Percentiles rank a stretch among this genome's conserved stretches.
Conservation (phyloP, 768 basidiomycete species). For the Naganishia friedmannii region DNA sequence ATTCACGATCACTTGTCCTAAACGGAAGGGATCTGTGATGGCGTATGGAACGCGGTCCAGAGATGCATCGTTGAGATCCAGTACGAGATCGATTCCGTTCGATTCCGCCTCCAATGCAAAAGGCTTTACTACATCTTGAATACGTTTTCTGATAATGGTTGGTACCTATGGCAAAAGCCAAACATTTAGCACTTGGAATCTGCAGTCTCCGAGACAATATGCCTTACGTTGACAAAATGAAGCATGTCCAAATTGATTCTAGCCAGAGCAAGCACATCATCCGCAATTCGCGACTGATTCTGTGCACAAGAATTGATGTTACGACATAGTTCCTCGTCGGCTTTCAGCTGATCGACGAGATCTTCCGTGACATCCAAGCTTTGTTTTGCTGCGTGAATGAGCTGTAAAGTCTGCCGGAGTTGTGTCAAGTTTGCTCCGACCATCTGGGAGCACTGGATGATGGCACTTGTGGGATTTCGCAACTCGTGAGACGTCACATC, state of each 20-base stretch:
- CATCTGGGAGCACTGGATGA: slow-evolving; percentile 51
- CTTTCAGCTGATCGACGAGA: slow-evolving; percentile 44
- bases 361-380: slow-evolving; percentile 38
- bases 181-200: not conserved
- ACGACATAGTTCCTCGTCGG: slow-evolving; percentile 50
- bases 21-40: slow-evolving; percentile 52
- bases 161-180: slow-evolving; percentile 27
- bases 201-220: slow-evolving; percentile 24
- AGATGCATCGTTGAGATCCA: slow-evolving; percentile 50
- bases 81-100: slow-evolving; percentile 51
- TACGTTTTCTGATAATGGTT: slow-evolving; percentile 44
- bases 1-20: slow-evolving; percentile 51
- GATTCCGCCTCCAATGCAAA: slow-evolving; percentile 54
- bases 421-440: slow-evolving; percentile 14
- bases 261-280: slow-evolving; percentile 54
- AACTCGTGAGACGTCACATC: slow-evolving; percentile 53
- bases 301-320: slow-evolving; percentile 54
- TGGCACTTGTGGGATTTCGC: slow-evolving; percentile 46
- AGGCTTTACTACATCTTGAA: slow-evolving; percentile 51
- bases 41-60: slow-evolving; percentile 44
- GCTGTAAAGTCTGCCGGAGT: slow-evolving; percentile 32
- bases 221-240: slow-evolving; percentile 38
- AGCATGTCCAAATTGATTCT: slow-evolving; percentile 52
- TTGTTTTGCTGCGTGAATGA: slow-evolving; percentile 23
- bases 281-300: slow-evolving; percentile 53